These are phyloP conservation scores for Dothiorella sarmentorum DNA, from an alignment of 2,329 filamentous ascomycete genomes.

Conservation along the genomic window DNA sequence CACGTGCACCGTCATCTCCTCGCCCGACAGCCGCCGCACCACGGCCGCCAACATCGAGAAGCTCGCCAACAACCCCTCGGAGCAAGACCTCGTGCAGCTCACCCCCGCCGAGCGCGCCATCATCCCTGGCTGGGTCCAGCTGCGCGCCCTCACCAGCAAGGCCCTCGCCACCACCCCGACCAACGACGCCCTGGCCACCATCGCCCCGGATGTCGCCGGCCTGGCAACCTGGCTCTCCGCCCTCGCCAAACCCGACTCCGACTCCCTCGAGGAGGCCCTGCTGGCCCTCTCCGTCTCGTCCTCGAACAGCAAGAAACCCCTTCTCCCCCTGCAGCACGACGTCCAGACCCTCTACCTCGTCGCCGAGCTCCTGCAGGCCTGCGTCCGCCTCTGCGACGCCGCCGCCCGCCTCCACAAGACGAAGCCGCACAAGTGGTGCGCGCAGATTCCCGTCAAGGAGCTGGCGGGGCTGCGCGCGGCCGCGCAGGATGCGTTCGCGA, in stretches of 20 bases:
- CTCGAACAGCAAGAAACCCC: neutral
- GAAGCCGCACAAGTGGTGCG: slow-evolving; percentile 11
- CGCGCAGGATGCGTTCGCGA: neutral
- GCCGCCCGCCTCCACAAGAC: slow-evolving; percentile 4
- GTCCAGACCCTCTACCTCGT: slow-evolving; percentile 19
- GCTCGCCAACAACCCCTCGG: slow-evolving; percentile 1
- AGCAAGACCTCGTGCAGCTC: slow-evolving; percentile 10
- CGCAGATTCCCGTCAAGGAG: slow-evolving; percentile 8
- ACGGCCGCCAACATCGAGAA: neutral
- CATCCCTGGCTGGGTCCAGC: slow-evolving; percentile 15
- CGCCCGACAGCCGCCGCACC: slow-evolving; percentile 6
- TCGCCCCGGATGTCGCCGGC: neutral
- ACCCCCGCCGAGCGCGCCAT: slow-evolving; percentile 3
- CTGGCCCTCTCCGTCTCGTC: neutral
- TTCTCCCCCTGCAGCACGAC: neutral
- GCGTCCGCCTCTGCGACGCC: slow-evolving; percentile 10
- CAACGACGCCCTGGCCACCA: neutral
- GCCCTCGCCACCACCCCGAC: neutral
- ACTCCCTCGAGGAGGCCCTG: neutral
- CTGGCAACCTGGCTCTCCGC: slow-evolving; percentile 7
- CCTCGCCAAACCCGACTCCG: neutral
- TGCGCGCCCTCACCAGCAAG: slow-evolving; percentile 12
- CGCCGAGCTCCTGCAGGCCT: slow-evolving; percentile 25
- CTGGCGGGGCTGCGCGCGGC: neutral
- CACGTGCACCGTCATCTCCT: slow-evolving; percentile 9